Evolutionary conservation across 2,329 filamentous ascomycete species (phyloP), one percentile per base, ranked within the genome.

Genomic region (Cladosporium velox): DNA sequence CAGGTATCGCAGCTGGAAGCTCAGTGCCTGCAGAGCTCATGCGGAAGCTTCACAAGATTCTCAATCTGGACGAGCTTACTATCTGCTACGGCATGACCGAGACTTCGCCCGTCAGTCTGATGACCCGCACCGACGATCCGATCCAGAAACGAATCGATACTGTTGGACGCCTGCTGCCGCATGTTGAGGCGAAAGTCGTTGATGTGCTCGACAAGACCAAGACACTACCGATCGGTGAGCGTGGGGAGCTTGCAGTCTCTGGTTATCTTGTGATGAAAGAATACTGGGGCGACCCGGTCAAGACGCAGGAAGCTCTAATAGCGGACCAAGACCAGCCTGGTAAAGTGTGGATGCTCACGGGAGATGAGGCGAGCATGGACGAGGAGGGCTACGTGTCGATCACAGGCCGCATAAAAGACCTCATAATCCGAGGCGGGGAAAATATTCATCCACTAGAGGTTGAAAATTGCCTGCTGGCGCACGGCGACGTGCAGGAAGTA

Each of bases 11-110:
- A 12, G 92, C 94, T 0, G 95, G 95, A 0, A 91, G 87, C 65
- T 91, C 88, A n/a, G 90, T 98, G 1, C 94, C 95, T 0, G 87
- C 90, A 24, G 86, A 91, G 63, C 83, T 97, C 32, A 96, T 96
- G 91, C 84, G 85, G 21, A 87, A 86, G 67, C 80, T 98, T 7
- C 90, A 94, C 76, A 84, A 84, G 28, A 84, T 82, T 1, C 82
- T 98, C 10, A 95, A 95, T 59, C 81, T 98, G 21, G 86, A 85
- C 0, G 91, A 96, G 65, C 80, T 98, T 26, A 94, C 93, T 0
- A 97, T 97, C 69, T 97, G 93, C 82, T 98, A 97, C 77, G 93
- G 93, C 68, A 96, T 96, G 93, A 97, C 93, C 1, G 93, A 97
- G 79, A 97, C 93, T 1, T 86, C 84, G 59, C 90, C 90, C 49